A percentile compares a stretch with the other conserved stretches of the same genome.
Conservation (phyloP, 2,329 filamentous ascomycete species). For the Nigrograna mackinnonii region DNA sequence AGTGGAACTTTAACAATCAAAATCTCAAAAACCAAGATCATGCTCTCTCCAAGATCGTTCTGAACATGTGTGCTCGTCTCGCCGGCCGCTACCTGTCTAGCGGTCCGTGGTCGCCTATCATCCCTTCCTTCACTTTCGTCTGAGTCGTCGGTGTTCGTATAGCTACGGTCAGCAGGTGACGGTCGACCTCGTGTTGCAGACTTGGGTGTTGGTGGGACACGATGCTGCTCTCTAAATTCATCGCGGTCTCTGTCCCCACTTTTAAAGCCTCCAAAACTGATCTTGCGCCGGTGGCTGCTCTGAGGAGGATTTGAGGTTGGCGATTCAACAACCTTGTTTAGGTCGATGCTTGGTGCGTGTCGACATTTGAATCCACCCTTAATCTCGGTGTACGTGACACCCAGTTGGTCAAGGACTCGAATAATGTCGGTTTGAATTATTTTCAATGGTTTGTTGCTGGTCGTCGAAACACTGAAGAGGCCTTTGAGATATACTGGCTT, state of each 20-base stretch:
- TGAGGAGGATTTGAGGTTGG: conserved; percentile 35
- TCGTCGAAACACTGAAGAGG: conserved; percentile 95
- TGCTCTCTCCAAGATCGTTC: conserved; percentile 81
- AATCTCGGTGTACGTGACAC: conserved; percentile 91
- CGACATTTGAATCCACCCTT: conserved; percentile 90
- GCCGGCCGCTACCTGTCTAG: conserved; percentile 61
- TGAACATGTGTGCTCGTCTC: conserved; percentile 93
- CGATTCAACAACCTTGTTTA: conserved; percentile 70
- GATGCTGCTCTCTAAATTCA: conserved; percentile 68
- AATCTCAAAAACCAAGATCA: conserved; percentile 90
- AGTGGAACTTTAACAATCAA: conserved; percentile 97
- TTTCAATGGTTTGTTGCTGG: conserved; percentile 84
- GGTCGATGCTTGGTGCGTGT: conserved; percentile 86
- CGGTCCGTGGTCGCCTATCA: conserved; percentile 38
- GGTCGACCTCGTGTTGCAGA: conserved; percentile 50
- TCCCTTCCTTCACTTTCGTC: conserved; percentile 71
- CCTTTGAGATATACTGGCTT: conserved; percentile 97
- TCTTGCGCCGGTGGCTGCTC: conserved; percentile 68
- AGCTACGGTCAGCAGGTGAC: conserved; percentile 66
- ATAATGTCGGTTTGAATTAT: conserved; percentile 90
- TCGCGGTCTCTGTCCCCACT: conserved; percentile 69
- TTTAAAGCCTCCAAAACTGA: conserved; percentile 78
- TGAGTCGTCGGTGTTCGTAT: conserved; percentile 85
- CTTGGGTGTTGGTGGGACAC: conserved; percentile 54
- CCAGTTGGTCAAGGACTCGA: conserved; percentile 81